A percentile compares a stretch with the other conserved stretches of the same genome.
Evolutionary conservation across 2,329 filamentous ascomycete genomes (phyloP).

Genomic region (Xylaria sp.): DNA sequence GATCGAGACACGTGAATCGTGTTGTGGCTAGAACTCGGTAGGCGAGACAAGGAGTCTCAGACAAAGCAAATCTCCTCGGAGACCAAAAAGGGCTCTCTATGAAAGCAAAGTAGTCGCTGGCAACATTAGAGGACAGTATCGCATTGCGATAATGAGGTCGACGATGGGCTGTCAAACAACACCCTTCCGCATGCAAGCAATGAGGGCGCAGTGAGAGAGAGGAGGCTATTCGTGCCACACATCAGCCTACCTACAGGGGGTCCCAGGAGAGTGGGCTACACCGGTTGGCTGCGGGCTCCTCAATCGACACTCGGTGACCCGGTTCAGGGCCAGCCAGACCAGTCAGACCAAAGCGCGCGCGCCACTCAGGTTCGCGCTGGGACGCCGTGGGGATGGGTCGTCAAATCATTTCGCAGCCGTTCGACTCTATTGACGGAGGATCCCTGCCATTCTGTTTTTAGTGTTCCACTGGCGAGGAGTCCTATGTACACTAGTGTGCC

Average conservation of each 20-base stretch:
- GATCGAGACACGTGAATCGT: conserved; percentile 25
- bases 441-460: conserved; percentile 26
- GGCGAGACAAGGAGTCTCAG: conserved; percentile 18
- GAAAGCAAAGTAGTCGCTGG: not conserved
- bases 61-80: conserved; percentile 34
- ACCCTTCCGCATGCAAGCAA: conserved; percentile 9
- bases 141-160: conserved; percentile 11
- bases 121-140: conserved; percentile 13
- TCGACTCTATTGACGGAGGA: conserved; percentile 23
- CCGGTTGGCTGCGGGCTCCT: not conserved
- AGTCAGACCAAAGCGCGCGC: not conserved
- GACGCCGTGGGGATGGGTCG: conserved; percentile 18
- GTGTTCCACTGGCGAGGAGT: not conserved
- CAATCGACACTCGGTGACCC: not conserved
- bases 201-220: not conserved
- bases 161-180: conserved; percentile 13
- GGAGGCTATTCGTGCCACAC: conserved; percentile 21
- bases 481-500: not conserved
- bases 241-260: conserved; percentile 25
- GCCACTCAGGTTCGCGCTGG: conserved; percentile 20
- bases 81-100: conserved; percentile 10
- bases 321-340: conserved; percentile 2
- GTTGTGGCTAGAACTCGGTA: conserved; percentile 21
- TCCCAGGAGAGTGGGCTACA: not conserved
- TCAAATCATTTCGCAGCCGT: conserved; percentile 16